Conservation (phyloP, 495 filamentous ascomycete genomes). For the Tuber melanosporum region DNA sequence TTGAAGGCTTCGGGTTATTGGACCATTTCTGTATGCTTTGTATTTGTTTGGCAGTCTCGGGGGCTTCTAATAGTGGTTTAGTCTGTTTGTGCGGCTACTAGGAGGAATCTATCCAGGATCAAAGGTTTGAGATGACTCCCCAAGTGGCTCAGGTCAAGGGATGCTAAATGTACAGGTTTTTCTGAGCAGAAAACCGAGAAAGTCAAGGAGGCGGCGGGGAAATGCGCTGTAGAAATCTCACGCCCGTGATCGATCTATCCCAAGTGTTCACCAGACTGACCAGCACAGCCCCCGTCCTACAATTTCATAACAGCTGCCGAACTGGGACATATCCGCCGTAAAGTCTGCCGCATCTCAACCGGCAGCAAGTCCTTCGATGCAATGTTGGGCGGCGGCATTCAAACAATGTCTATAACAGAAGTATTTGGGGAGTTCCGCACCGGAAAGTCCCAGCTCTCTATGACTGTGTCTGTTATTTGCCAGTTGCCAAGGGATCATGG, state of each 20-base stretch:
- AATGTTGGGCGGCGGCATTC: constrained; percentile 68
- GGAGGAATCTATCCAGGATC: constrained; percentile 62
- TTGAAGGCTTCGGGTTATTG: constrained; percentile 64
- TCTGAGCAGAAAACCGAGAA: constrained; percentile 78
- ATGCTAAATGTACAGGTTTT: constrained; percentile 46
- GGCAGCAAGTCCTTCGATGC: constrained; percentile 70
- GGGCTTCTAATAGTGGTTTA: constrained; percentile 2
- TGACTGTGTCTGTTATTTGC: constrained; percentile 64
- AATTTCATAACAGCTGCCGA: constrained; percentile 76
- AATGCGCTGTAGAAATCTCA: constrained; percentile 55
- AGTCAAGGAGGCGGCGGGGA: constrained; percentile 68
- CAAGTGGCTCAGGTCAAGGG: background rate
- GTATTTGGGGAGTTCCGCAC: constrained; percentile 66
- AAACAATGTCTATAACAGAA: constrained; percentile 75
- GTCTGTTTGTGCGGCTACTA: constrained; percentile 62
- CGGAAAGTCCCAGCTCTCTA: constrained; percentile 65
- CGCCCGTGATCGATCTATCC: background rate
- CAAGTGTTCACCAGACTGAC: background rate
- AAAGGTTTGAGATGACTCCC: constrained; percentile 49
- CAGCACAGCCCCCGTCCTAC: constrained; percentile 53
- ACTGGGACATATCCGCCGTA: constrained; percentile 60
- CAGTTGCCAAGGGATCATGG: constrained; percentile 58
- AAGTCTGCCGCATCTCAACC: constrained; percentile 63
- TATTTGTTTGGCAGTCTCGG: background rate
- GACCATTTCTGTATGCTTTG: constrained; percentile 59